Evolutionary conservation across 176 grass and related monocot species (phyloP).

Genomic region (Bromus sterilis): DNA sequence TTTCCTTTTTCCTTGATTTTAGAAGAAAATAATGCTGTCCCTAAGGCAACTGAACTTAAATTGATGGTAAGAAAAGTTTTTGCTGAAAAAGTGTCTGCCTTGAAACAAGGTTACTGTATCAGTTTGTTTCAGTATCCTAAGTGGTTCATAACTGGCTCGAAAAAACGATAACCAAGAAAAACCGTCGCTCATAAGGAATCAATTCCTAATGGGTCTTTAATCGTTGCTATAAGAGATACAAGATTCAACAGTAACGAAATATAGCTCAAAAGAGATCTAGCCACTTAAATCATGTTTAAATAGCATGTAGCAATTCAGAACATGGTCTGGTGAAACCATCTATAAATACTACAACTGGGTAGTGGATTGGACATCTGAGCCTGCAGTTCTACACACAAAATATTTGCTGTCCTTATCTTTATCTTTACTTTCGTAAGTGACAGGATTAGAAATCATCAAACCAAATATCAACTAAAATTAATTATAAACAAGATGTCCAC

Average conservation of each 20-base stretch:
- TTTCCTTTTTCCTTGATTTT: neutral
- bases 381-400: neutral
- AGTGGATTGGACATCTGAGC: neutral
- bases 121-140: neutral
- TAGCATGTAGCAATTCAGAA: neutral
- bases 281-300: constrained; percentile 1
- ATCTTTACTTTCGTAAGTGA: neutral
- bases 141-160: neutral
- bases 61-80: neutral
- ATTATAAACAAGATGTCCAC: constrained; percentile 10
- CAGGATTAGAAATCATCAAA: neutral
- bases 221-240: neutral
- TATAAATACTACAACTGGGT: neutral
- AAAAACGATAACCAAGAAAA: neutral
- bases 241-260: neutral
- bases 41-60: neutral
- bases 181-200: neutral
- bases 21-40: neutral
- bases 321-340: neutral
- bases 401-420: neutral
- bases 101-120: neutral
- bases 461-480: neutral
- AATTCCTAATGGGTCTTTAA: neutral
- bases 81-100: neutral
- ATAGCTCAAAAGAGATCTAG: constrained; percentile 2